Conservation (phyloP, 305 asterid species). For the Fraxinus sp. region DNA sequence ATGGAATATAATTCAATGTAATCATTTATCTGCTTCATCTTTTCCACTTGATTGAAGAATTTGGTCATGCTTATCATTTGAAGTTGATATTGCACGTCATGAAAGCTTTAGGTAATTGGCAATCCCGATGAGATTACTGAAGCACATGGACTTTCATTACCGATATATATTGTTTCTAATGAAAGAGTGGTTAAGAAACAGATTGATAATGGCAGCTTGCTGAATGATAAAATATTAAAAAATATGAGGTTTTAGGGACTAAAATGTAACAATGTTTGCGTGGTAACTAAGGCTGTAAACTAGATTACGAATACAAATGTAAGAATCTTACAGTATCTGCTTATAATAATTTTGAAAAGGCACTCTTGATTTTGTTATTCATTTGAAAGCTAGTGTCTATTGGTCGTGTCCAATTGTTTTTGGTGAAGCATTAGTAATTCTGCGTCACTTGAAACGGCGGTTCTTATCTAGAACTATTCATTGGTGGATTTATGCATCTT, state of each 20-base stretch:
- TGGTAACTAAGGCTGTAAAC: background rate
- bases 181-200: background rate
- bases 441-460: background rate
- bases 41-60: background rate
- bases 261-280: background rate
- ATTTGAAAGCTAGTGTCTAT: background rate
- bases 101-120: background rate
- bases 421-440: background rate
- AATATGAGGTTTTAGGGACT: background rate
- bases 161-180: background rate
- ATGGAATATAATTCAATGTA: background rate
- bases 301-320: background rate
- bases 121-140: background rate
- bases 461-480: background rate
- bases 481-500: background rate
- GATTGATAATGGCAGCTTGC: background rate
- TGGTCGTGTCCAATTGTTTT: background rate
- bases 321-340: background rate
- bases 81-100: conserved; percentile 2
- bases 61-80: background rate
- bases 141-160: background rate
- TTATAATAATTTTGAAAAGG: background rate
- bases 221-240: background rate
- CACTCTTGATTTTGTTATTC: background rate
- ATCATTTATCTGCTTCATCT: background rate